A percentile compares a stretch with the other conserved stretches of the same genome.
phyloP scores from a whole-genome alignment of 192 early-diverging fungal species.

The Dimargaris cristalligena region DNA sequence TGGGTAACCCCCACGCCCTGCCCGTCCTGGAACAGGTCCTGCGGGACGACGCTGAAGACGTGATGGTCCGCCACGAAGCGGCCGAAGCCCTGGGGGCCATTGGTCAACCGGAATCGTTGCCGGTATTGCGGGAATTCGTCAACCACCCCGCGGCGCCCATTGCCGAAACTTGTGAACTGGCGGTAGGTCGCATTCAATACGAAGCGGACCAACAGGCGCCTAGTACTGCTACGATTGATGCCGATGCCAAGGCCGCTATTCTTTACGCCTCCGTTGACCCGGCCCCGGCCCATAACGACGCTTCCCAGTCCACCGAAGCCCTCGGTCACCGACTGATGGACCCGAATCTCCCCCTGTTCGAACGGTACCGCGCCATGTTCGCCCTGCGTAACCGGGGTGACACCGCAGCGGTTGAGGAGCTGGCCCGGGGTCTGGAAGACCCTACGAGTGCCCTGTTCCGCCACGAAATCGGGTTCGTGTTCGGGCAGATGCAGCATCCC shows the following conservation, averaged over 20 bases:
- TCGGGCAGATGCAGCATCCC: no score
- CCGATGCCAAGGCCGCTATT: constrained; percentile 18
- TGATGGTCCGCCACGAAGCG: constrained; percentile 97
- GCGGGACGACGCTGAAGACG: constrained; percentile 47
- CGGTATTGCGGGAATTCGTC: constrained; percentile 57
- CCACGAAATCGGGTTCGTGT: no score
- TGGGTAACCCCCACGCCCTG: constrained; percentile 66
- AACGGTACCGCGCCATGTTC: no score
- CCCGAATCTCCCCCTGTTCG: no score
- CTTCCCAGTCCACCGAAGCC: constrained; percentile 42
- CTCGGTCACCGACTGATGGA: constrained; percentile 49
- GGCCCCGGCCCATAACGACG: constrained; percentile 54
- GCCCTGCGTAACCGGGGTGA: no score
- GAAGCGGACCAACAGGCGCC: constrained; percentile 33
- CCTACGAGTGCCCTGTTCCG: no score
- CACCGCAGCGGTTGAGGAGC: no score
- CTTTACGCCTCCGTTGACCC: constrained; percentile 77
- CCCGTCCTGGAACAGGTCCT: constrained; percentile 48
- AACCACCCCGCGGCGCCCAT: constrained; percentile 52
- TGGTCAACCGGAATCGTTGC: constrained; percentile 44
- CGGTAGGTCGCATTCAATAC: constrained; percentile 70
- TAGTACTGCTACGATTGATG: constrained; percentile 13
- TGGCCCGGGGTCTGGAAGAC: no score
- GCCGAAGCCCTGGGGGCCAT: constrained; percentile 94
- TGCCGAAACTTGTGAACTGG: constrained; percentile 78